Evolutionary conservation across 2,329 filamentous ascomycete genomes (phyloP), one percentile per base, ranked within the genome.

Genomic region (Dactylellina drechsleri): DNA sequence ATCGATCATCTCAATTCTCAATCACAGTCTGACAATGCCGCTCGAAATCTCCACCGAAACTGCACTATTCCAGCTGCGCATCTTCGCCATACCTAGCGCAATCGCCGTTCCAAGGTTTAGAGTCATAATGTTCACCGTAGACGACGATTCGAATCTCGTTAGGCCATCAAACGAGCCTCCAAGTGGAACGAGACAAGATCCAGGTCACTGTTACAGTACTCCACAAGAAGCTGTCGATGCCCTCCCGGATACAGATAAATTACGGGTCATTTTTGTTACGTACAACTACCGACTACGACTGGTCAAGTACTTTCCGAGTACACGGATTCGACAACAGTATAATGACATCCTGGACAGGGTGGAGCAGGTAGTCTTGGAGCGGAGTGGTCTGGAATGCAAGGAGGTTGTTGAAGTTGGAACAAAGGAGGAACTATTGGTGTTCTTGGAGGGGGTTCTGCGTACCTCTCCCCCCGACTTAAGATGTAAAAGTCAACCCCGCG

Each of bases 61-160:
- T 3, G 57, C 7, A 10, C 57, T 49, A 12, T 16, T 28, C 3
- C 16, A 20, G 6, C n/a, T 60, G 8, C 57, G 57, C 40, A 13
- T 8, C 10, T 49, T 47, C 13, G 57, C 57, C 41, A 49, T 60
- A 2, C 57, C 57, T 1, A 41, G 57, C 15, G 57, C 43, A 16
- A 60, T 49, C 20, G 23, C 20, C 20, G 20, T 60, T 7, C 43
- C 57, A 20, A 49, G 13, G 1, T 60, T 49, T 36, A 41, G 57
- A 49, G 41, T 60, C 41, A 31, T 60, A 20, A 16, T 49, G 47
- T 60, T 49, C 43, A 49, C 57, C 13, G n/a, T 60, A 4, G 57
- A 60, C 41, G 57, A 60, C 41, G 28, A 41, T 10, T 47, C 47
- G 20, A 16, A 6, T 28, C 57, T 60, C 20, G 41, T 31, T 2